phyloP scores from a whole-genome alignment of 2,329 filamentous ascomycete genomes.

The Podosphaera xanthii region DNA sequence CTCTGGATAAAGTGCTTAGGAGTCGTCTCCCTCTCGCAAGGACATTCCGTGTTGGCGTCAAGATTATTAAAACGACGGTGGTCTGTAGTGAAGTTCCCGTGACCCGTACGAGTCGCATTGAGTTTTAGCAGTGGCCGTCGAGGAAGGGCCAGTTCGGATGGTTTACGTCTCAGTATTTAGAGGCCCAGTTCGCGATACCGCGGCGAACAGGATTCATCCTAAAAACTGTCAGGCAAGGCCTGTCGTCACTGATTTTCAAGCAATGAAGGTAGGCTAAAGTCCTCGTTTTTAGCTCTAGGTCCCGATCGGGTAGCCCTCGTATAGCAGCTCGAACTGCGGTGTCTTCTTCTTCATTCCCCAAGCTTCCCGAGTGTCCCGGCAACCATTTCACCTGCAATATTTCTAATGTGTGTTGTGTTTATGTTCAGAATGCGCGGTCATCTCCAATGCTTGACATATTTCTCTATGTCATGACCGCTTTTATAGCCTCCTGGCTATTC shows the following conservation, averaged over 20 bases:
- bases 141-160: background rate
- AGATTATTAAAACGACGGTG: background rate
- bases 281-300: background rate
- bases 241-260: background rate
- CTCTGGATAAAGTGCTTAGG: no score
- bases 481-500: background rate
- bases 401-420: no score
- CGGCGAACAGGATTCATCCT: background rate
- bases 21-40: background rate
- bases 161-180: background rate
- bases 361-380: background rate
- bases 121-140: background rate
- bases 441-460: no score
- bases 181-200: background rate
- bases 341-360: background rate
- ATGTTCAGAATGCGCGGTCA: no score
- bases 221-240: background rate
- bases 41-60: background rate
- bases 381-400: background rate
- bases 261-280: background rate
- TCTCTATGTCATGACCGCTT: background rate
- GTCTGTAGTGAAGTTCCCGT: no score
- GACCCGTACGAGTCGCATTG: background rate
- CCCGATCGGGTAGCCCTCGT: background rate
- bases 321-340: background rate